Evolutionary conservation across 2,329 filamentous ascomycete genomes (phyloP), one percentile per base, ranked within the genome.

Genomic region (Ceratocystis cacaofunesta): DNA sequence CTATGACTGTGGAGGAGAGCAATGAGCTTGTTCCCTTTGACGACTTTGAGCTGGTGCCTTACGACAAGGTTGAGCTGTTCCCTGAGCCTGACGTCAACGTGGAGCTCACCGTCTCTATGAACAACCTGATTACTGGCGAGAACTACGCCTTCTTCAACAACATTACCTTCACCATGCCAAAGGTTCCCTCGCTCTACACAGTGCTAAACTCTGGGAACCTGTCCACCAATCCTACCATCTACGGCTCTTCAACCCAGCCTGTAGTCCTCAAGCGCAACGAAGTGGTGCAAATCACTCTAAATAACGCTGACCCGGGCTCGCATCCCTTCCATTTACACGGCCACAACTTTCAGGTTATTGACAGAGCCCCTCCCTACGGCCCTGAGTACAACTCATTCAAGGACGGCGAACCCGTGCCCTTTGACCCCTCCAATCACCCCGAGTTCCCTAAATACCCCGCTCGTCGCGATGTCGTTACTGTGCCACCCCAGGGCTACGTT

Each of bases 171-270:
- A 78, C 82, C 3, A 67, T 74, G 1, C 86, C 83, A 22, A 85
- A 87, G 71, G 85, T 88, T 0, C 87, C 86, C 0, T 83, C 84
- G 0, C 76, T 89, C 0, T 89, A 87, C 75, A 85, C 83, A 1
- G 85, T 79, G n/a, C 77, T 89, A 41, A 80, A 80, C 0, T 73
- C 79, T n/a, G 79, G 78, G 0, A 65, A 70, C n/a, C 71, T 77
- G 32, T 76, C 79, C 22, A 74, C 75, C 5, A 76, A 83, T 65
- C 74, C 80, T 0, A 68, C 68, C 0, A 75, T 83, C 8, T 85
- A 85, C 69, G 81, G 82, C 12, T 72, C 74, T 62, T 74, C 78
- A 68, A 77, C 80, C 2, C 77, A 82, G 66, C 71, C 80, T 1
- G 74, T 83, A 66, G 74, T 87, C 1, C 77, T 87, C 22, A 74